Evolutionary conservation across 2,329 filamentous ascomycete species (phyloP), one percentile per base, ranked within the genome.

Genomic region (Neospermospora avenae): DNA sequence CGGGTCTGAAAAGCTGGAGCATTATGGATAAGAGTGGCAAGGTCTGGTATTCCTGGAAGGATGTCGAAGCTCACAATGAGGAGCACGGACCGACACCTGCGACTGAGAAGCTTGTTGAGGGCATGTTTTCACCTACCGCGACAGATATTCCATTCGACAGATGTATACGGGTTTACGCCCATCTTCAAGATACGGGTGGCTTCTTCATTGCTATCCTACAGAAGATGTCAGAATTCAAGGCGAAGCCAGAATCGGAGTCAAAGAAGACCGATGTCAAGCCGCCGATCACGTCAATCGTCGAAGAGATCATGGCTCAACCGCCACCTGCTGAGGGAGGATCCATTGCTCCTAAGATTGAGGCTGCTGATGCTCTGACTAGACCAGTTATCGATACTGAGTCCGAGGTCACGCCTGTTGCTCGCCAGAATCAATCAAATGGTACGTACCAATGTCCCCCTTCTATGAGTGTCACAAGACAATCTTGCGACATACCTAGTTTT

Each of bases 141-240:
- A 42, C 83, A 75, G 71, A 83, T 75, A 80, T 97, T 24, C 92
- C 92, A 16, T 82, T 98, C 18, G 90, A 97, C 70, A 85, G 89
- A 62, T 97, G 93, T 76, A 93, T 98, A 82, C 85, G 95, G 63
- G 87, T 99, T 6, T 99, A 98, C 74, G 90, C 93, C 35, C 95
- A 99, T 74, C 83, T 92, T 72, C 95, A 99, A 76, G 92, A 99
- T 70, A 99, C 95, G 3, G 95, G 95, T 58, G 93, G 89, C 22
- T 99, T 99, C 81, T 99, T 99, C 78, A 97, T 99, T 72, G 89
- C 92, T 0, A 93, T 97, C 0, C 77, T 99, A 18, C 90, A 97
- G 78, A 99, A 99, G 81, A 87, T 88, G 73, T 83, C 85, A 25
- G 95, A 97, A 66, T 92, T 96, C 73, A 89, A 84, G 73, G 88